These are phyloP conservation scores for Leccinum holopus DNA, from an alignment of 1,284 basidiomycete species.

Conservation along the genomic window DNA sequence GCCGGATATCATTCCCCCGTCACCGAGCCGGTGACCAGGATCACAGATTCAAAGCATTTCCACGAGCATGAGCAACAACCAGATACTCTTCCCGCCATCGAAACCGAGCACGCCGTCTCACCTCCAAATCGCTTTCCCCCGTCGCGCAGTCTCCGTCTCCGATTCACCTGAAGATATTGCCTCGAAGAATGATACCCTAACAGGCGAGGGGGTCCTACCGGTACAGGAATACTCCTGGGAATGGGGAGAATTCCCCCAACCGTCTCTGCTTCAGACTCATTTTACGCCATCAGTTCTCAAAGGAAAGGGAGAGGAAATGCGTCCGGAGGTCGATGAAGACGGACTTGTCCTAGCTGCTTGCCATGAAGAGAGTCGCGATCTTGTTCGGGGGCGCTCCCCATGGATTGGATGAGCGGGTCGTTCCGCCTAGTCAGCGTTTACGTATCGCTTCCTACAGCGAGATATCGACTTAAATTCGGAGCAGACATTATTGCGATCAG, in stretches of 20 bases:
- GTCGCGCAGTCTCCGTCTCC: slow-evolving; percentile 25
- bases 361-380: slow-evolving; percentile 86
- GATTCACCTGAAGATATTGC: slow-evolving; percentile 23
- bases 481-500: background rate
- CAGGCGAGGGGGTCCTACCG: slow-evolving; percentile 13
- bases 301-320: slow-evolving; percentile 18
- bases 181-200: slow-evolving; percentile 12
- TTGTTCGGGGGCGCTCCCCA: slow-evolving; percentile 68
- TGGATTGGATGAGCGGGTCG: slow-evolving; percentile 53
- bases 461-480: background rate
- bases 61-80: slow-evolving; percentile 13
- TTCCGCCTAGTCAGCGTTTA: slow-evolving; percentile 63
- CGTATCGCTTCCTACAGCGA: slow-evolving; percentile 51
- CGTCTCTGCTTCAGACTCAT: slow-evolving; percentile 58
- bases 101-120: slow-evolving; percentile 20
- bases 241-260: slow-evolving; percentile 83
- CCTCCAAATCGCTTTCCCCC: slow-evolving; percentile 26
- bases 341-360: slow-evolving; percentile 49
- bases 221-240: slow-evolving; percentile 79
- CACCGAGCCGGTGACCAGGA: slow-evolving; percentile 21
- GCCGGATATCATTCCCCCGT: slow-evolving; percentile 61
- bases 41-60: slow-evolving; percentile 7
- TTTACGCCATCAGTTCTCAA: slow-evolving; percentile 41
- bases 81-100: slow-evolving; percentile 23
- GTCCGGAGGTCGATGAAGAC: slow-evolving; percentile 28